Evolutionary conservation across 257 asterid genomes (phyloP), one percentile per base, ranked within the genome.

Genomic region (Striga asiatica): DNA sequence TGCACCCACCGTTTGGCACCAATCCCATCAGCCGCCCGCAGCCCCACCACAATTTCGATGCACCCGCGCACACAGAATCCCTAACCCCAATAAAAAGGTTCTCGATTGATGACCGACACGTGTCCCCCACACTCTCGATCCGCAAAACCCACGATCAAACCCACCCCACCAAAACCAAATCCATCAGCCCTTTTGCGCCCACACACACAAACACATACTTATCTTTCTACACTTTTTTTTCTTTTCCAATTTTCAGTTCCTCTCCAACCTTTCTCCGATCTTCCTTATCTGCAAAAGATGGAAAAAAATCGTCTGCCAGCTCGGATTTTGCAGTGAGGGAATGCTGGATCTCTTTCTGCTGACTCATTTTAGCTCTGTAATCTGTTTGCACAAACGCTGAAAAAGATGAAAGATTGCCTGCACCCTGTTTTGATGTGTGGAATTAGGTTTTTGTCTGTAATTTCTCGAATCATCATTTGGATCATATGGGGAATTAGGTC

Each of bases 321-420:
- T 69, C 49, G 46, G 72, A 49, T 18, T 67, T 65, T 69, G 54
- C 28, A 66, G 78, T 69, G 77, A 46, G 75, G 81, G 78, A 58
- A 84, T 81, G 89, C 74, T 81, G 82, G 87, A 78, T 84, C 73
- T 55, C 18, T 80, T 66, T 61, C 48, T 74, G 53, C 78, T 81
- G 53, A 77, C 80, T 64, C 83, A 81, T 57, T 76, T 71, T 24
- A 85, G 87, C 23, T 81, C 87, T 68, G 47, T 75, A 64, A 87
- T 83, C 76, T 81, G 80, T 43, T 38, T 73, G 53, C 79, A 82
- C 50, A 81, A 77, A 59, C 81, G 84, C 65, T 78, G 76, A 80
- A 84, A 77, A 20, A 6, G 5, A 47, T 7, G 9, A 19, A 46
- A 20, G 47, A 16, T 29, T 0, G 8, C 21, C 2, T 13, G n/a